Percentiles rank a stretch among this genome's conserved stretches.
These are phyloP conservation scores for Ganoderma meredithae DNA, from an alignment of 1,284 basidiomycete species.

Conservation along the genomic window DNA sequence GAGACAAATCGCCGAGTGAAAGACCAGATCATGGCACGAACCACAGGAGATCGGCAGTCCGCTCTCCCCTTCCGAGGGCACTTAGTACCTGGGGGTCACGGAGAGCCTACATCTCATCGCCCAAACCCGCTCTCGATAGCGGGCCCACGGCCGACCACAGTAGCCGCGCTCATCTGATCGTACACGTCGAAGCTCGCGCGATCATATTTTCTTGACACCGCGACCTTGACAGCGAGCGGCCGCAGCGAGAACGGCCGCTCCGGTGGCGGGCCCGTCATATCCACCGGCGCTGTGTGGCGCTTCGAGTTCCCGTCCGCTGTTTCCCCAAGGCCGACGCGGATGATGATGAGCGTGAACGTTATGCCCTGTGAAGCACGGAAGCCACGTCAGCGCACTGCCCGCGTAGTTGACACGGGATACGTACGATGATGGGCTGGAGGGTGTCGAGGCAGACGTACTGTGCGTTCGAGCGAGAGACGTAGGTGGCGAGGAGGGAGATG, in stretches of 20 bases:
- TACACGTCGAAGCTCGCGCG: constrained; percentile 1
- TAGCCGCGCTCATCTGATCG: neutral
- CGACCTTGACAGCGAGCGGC: constrained; percentile 15
- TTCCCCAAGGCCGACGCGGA: constrained; percentile 31
- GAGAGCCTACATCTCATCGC: too few species aligned
- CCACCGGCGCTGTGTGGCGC: constrained; percentile 5
- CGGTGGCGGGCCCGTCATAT: neutral
- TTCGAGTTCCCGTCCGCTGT: constrained; percentile 20
- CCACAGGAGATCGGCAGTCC: too few species aligned
- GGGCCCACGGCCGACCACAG: neutral
- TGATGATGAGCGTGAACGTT: constrained; percentile 33
- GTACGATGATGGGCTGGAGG: constrained; percentile 31
- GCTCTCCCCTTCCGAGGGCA: too few species aligned
- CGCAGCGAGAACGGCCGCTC: constrained; percentile 9
- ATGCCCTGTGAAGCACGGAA: constrained; percentile 20
- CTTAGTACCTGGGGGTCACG: too few species aligned
- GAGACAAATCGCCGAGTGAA: too few species aligned
- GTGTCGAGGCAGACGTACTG: constrained; percentile 31
- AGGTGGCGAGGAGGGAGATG: constrained; percentile 27
- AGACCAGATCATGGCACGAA: too few species aligned
- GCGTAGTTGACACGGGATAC: neutral
- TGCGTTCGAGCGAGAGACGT: constrained; percentile 29
- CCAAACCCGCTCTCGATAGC: neutral
- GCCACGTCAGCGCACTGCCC: neutral
- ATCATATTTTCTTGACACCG: neutral